Evolutionary conservation across 2,329 filamentous ascomycete species (phyloP), one percentile per base, ranked within the genome.

Genomic region (Sphaerulina musiva): DNA sequence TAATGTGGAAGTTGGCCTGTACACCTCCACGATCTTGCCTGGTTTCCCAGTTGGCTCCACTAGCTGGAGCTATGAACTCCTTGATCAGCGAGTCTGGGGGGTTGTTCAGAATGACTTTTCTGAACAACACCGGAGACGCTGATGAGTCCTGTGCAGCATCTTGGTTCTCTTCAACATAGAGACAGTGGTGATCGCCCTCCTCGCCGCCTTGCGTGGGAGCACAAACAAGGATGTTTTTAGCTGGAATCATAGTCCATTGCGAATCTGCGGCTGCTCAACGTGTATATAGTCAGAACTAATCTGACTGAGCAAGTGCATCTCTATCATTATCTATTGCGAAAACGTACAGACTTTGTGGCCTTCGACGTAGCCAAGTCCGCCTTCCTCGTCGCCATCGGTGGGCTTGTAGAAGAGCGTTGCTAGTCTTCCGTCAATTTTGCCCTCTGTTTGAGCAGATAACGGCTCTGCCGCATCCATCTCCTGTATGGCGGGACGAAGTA

Each of bases 1-100:
- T 65, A 45, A 77, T 64, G 55, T 77, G 73, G 6, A 70, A 68
- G 48, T 57, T 59, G 10, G 59, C 52, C 29, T 55, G 49, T 5
- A 57, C 32, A 11, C 38, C 44, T 39, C 48, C 31, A 20, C 53
- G 47, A 39, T 44, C 54, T 31, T 59, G 51, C 4, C 54, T 54
- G 38, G 48, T 54, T 29, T 61, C 55, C 59, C 57, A 64, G 11
- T 61, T 59, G 17, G 61, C 48, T 11, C 59, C 59, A 12, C 51
- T 46, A 2, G 59, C 58, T 17, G 54, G 54, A 43, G 52, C 51
- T 6, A 51, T 34, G 34, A 51, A 61, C 61, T 52, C 60, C 47
- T 40, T 65, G 51, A 44, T 64, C 47, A 49, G 64, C 20, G 59
- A 51, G n/a, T 46, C 12, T 1, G 67, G 65, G 6, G 62, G 63